phyloP scores from a whole-genome alignment of 177 flowering plant genomes.

The Vitis hybrid region DNA sequence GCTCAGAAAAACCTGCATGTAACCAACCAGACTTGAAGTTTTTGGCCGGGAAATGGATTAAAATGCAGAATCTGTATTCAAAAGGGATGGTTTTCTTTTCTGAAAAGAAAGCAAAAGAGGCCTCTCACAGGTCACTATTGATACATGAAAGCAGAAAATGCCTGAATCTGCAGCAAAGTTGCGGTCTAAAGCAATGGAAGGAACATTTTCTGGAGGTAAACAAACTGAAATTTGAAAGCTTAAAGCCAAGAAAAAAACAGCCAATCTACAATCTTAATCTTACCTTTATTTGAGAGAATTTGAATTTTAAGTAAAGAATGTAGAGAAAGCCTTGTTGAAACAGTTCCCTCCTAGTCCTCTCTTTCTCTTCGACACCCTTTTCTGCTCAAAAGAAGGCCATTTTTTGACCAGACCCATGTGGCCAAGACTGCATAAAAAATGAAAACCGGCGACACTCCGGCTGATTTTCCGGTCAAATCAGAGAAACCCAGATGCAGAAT shows the following conservation, averaged over 20 bases:
- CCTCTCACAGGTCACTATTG: slow-evolving; percentile 16
- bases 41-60: slow-evolving; percentile 13
- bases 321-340: slow-evolving; percentile 29
- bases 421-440: slow-evolving; percentile 1
- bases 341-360: slow-evolving; percentile 40
- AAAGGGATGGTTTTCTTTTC: slow-evolving; percentile 1
- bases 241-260: slow-evolving; percentile 29
- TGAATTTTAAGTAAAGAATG: slow-evolving; percentile 28
- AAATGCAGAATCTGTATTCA: background rate
- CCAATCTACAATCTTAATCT: slow-evolving; percentile 23
- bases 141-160: slow-evolving; percentile 8
- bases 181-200: slow-evolving; percentile 9
- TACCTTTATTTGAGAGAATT: slow-evolving; percentile 31
- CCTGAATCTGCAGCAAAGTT: slow-evolving; percentile 9
- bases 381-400: slow-evolving; percentile 14
- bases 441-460: background rate
- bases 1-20: slow-evolving; percentile 15
- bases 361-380: slow-evolving; percentile 14
- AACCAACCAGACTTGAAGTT: slow-evolving; percentile 1
- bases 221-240: slow-evolving; percentile 25
- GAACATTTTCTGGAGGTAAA: slow-evolving; percentile 3
- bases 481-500: slow-evolving; percentile 9
- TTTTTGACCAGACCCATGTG: slow-evolving; percentile 6
- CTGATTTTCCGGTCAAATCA: slow-evolving; percentile 4
- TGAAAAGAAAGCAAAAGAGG: slow-evolving; percentile 19